Evolutionary conservation across 148 eudicot species (phyloP).

Genomic region (Rhododendron molle): DNA sequence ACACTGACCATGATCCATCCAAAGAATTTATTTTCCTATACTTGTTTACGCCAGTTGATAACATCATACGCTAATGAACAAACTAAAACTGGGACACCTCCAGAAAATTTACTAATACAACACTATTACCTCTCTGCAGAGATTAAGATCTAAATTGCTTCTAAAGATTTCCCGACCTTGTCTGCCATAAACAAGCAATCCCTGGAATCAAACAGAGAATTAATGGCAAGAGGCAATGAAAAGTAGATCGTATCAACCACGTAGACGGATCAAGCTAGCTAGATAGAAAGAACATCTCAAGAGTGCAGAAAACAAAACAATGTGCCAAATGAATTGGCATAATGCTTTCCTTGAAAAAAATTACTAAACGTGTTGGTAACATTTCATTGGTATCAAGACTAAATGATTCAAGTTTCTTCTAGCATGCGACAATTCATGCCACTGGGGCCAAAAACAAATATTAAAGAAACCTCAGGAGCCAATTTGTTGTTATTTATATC

Average conservation of each 20-base stretch:
- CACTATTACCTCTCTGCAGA: conserved; percentile 71
- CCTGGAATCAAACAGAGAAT: conserved; percentile 35
- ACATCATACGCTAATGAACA: not conserved
- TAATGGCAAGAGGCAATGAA: conserved; percentile 4
- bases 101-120: not conserved
- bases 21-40: not conserved
- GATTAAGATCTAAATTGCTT: conserved; percentile 60
- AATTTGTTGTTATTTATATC: not conserved
- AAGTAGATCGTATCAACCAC: not conserved
- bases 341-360: not conserved
- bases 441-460: not conserved
- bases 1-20: not conserved
- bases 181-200: conserved; percentile 87
- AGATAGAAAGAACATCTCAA: not conserved
- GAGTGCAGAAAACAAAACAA: not conserved
- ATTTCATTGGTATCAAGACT: not conserved
- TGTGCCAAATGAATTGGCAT: not conserved
- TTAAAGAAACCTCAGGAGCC: not conserved
- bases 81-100: not conserved
- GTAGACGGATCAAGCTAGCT: not conserved
- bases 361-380: not conserved
- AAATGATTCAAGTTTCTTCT: not conserved
- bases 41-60: not conserved
- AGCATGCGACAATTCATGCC: not conserved
- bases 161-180: conserved; percentile 87